phyloP scores from a whole-genome alignment of 2,329 filamentous ascomycete species.

The Orbilia blumenaviensis region DNA sequence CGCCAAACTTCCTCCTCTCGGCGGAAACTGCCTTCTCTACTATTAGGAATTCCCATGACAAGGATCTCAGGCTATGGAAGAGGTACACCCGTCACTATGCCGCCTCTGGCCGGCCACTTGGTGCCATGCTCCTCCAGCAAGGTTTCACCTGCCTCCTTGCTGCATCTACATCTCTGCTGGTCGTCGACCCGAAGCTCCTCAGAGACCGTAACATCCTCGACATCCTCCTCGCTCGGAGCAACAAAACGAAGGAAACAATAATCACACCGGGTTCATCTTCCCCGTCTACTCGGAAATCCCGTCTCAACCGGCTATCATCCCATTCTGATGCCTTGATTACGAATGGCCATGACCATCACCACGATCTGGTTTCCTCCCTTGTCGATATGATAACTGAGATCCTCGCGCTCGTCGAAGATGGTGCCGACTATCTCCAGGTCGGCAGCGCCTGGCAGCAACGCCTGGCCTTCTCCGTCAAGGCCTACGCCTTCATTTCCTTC shows the following conservation, averaged over 20 bases:
- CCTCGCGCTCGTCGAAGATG: slow-evolving; percentile 85
- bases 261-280: slow-evolving; percentile 63
- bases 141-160: slow-evolving; percentile 87
- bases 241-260: slow-evolving; percentile 36
- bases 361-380: slow-evolving; percentile 67
- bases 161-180: slow-evolving; percentile 77
- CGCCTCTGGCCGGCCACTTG: slow-evolving; percentile 78
- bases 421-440: slow-evolving; percentile 86
- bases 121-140: slow-evolving; percentile 88
- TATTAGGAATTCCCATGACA: slow-evolving; percentile 79
- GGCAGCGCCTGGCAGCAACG: slow-evolving; percentile 86
- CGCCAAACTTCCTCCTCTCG: slow-evolving; percentile 82
- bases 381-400: slow-evolving; percentile 80
- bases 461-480: slow-evolving; percentile 85
- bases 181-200: slow-evolving; percentile 70
- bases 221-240: slow-evolving; percentile 70
- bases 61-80: slow-evolving; percentile 77
- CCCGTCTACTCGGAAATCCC: slow-evolving; percentile 59
- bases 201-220: slow-evolving; percentile 75
- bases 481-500: slow-evolving; percentile 80
- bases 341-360: slow-evolving; percentile 65
- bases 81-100: slow-evolving; percentile 84
- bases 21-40: slow-evolving; percentile 91
- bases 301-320: slow-evolving; percentile 54
- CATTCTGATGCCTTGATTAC: slow-evolving; percentile 42